Evolutionary conservation across 345 rosid species (phyloP).

Genomic region (Sonneratia caseolaris): DNA sequence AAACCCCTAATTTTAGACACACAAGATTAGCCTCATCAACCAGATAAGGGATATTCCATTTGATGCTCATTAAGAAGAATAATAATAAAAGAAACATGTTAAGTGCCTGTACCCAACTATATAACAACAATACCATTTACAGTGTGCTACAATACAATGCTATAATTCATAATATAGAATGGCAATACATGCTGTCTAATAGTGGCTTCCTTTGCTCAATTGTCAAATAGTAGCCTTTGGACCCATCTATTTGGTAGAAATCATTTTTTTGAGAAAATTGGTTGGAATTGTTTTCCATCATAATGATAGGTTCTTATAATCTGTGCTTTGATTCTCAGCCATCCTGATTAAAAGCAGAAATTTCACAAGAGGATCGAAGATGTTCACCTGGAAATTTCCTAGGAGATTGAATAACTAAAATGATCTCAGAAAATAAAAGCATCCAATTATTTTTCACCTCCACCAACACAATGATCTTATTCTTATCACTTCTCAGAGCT

Average conservation of each 20-base stretch:
- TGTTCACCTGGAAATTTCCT: neutral
- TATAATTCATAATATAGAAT: neutral
- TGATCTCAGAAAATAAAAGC: neutral
- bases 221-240: neutral
- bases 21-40: neutral
- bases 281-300: no score
- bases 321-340: no score
- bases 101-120: neutral
- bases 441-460: neutral
- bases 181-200: neutral
- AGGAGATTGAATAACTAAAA: neutral
- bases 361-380: no score
- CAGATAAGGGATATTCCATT: no score
- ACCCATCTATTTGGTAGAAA: neutral
- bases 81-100: neutral
- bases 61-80: no score
- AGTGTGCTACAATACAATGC: neutral
- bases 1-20: neutral
- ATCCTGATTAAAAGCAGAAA: no score
- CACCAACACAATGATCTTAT: neutral
- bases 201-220: neutral
- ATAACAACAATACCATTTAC: neutral
- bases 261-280: no score
- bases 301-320: no score
- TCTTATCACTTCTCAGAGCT: neutral